These are phyloP conservation scores for Ogataea henricii DNA, from an alignment of 805 yeast species.

Conservation along the genomic window DNA sequence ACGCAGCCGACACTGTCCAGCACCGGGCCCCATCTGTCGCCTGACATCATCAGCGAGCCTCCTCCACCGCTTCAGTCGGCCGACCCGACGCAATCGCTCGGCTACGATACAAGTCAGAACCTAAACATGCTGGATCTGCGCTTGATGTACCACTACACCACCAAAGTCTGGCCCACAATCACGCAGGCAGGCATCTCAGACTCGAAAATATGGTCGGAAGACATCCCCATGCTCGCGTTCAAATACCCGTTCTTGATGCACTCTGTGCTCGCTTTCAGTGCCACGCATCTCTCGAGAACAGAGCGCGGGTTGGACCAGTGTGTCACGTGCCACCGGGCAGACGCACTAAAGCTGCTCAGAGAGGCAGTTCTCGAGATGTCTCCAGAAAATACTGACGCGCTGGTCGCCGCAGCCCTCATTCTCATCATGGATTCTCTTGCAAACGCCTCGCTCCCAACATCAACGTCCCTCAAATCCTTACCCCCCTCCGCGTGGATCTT, in stretches of 20 bases:
- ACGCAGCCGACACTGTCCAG: constrained; percentile 5
- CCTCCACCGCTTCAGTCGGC: constrained; percentile 25
- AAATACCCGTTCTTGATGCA: constrained; percentile 91
- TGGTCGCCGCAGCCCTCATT: constrained; percentile 88
- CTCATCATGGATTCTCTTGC: constrained; percentile 93
- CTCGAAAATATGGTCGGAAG: constrained; percentile 81
- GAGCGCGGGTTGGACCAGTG: constrained; percentile 76
- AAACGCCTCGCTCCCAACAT: constrained; percentile 70
- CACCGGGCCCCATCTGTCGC: constrained; percentile 31
- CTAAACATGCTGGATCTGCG: constrained; percentile 76
- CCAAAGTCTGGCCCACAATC: constrained; percentile 82
- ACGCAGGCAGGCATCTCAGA: constrained; percentile 90
- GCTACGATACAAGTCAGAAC: constrained; percentile 31
- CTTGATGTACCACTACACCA: constrained; percentile 84
- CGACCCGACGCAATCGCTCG: constrained; percentile 17
- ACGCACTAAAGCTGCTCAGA: constrained; percentile 76
- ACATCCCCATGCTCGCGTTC: constrained; percentile 87
- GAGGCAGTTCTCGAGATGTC: constrained; percentile 86
- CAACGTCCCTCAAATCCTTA: constrained; percentile 56
- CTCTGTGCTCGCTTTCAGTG: constrained; percentile 84
- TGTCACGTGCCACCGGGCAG: constrained; percentile 84
- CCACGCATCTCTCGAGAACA: constrained; percentile 83
- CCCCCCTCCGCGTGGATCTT: constrained; percentile 97
- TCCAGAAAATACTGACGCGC: constrained; percentile 85
- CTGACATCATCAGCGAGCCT: constrained; percentile 33